Evolutionary conservation across 169 alveolate species (phyloP), one percentile per base, ranked within the genome.

Genomic region (Eimeria mitis): DNA sequence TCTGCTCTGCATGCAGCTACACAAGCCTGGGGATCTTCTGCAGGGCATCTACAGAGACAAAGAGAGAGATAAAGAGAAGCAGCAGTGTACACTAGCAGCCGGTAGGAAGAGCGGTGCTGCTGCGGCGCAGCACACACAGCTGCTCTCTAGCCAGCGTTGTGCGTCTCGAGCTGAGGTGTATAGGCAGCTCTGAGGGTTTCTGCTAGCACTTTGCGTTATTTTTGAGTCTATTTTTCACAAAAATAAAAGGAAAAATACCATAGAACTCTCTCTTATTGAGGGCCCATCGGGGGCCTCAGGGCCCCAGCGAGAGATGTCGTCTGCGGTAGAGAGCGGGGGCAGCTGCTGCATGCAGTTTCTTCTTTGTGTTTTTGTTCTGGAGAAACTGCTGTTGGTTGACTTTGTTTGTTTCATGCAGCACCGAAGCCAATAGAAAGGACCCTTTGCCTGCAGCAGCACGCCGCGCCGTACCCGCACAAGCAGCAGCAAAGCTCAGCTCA

Each of bases 241-340:
- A 56, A 56, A 14, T 56, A 56, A 6, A 56, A 16, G 65, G 25
- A 19, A 19, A 56, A 56, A 19, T 1, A 56, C 11, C 25, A 56
- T 14, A 56, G 73, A 63, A n/a, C 4, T 13, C 40, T 7, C 25
- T 19, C 25, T 63, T 9, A 6, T 7, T 0, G 73, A 28, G 68
- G 68, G 31, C 73, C 37, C 73, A 7, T 63, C 40, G 9, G 2
- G 73, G 40, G 73, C 40, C 25, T 23, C 40, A 63, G 73, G 73
- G 73, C 40, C 73, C 73, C 7, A 63, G 73, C 73, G 40, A 63
- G 40, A 63, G 56, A 49, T 63, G 73, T 63, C 73, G 73, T 63
- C 73, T 63, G 73, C 73, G 37, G 73, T 63, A n/a, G 73, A 34
- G 73, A 25, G 73, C 73, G 73, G 73, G 40, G 25, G 73, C 31